Conservation (phyloP, 2,329 filamentous ascomycete species). For the Penicillium concentricum region DNA sequence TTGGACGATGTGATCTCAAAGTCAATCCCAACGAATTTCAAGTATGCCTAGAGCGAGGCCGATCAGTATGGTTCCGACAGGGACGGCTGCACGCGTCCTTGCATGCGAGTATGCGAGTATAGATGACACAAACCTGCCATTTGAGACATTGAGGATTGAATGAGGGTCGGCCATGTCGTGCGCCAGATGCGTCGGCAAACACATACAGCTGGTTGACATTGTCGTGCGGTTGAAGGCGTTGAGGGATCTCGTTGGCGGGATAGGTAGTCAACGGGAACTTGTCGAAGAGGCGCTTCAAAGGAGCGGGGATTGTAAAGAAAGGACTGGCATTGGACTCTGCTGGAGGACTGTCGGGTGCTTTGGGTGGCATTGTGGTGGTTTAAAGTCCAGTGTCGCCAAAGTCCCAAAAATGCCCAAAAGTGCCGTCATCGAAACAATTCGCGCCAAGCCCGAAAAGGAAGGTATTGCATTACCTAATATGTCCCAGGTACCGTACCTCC, state of each 20-base stretch:
- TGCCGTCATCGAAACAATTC: constrained; percentile 13
- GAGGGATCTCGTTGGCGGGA: constrained; percentile 70
- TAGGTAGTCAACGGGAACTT: constrained; percentile 76
- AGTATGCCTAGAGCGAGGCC: constrained; percentile 62
- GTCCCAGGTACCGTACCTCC: constrained; percentile 5
- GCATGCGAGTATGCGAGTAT: background rate
- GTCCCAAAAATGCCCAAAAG: background rate
- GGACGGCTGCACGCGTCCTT: background rate
- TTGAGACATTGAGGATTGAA: constrained; percentile 93
- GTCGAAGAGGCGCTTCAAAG: constrained; percentile 81
- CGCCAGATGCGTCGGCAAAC: constrained; percentile 68
- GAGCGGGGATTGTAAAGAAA: constrained; percentile 57
- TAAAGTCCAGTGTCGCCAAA: background rate
- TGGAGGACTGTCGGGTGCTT: constrained; percentile 12
- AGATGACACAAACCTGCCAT: constrained; percentile 71
- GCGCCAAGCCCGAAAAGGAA: constrained; percentile 8
- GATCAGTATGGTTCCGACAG: constrained; percentile 10
- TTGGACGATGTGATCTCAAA: constrained; percentile 70
- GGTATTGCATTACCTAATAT: constrained; percentile 10
- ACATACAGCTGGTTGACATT: constrained; percentile 66
- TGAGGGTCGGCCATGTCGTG: constrained; percentile 63
- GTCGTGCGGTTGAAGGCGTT: constrained; percentile 52
- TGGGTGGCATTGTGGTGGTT: constrained; percentile 26
- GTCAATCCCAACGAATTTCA: constrained; percentile 71
- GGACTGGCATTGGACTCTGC: constrained; percentile 23